Percentiles rank a stretch among this genome's conserved stretches.
These are phyloP conservation scores for Aspergillus carlsbadensis DNA, from an alignment of 495 filamentous ascomycete genomes.

Conservation along the genomic window DNA sequence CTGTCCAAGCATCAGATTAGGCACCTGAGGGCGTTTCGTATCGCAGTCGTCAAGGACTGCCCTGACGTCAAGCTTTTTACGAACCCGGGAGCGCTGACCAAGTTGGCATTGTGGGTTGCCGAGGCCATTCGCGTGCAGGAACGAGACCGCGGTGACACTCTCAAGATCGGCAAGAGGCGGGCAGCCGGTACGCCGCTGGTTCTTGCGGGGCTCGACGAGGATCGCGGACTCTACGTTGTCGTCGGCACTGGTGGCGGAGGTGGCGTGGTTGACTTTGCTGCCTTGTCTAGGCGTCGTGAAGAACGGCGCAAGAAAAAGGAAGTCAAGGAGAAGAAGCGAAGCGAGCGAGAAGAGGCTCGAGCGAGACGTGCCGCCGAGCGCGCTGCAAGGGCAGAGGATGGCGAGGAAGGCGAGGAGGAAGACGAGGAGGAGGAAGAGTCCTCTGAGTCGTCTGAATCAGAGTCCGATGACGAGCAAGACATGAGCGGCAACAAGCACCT, in stretches of 20 bases:
- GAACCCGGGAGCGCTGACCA: slow-evolving; percentile 87
- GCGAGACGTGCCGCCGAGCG: slow-evolving; percentile 41
- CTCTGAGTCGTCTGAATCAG: slow-evolving; percentile 58
- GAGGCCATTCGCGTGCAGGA: slow-evolving; percentile 92
- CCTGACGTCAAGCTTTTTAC: slow-evolving; percentile 86
- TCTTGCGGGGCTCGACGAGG: slow-evolving; percentile 85
- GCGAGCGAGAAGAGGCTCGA: slow-evolving; percentile 61
- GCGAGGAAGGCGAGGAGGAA: slow-evolving; percentile 61
- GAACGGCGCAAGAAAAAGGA: slow-evolving; percentile 62
- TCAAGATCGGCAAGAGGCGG: slow-evolving; percentile 59
- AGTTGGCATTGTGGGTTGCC: slow-evolving; percentile 89
- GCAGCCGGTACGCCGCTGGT: slow-evolving; percentile 76
- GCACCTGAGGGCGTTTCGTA: slow-evolving; percentile 86
- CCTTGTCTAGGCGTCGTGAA: slow-evolving; percentile 62
- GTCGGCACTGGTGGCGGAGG: slow-evolving; percentile 81
- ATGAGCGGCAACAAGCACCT: slow-evolving; percentile 56
- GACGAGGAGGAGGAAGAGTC: slow-evolving; percentile 48
- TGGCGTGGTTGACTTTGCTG: slow-evolving; percentile 60
- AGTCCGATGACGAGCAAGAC: slow-evolving; percentile 61
- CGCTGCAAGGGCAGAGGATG: slow-evolving; percentile 51
- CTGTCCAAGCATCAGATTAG: slow-evolving; percentile 93
- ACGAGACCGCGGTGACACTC: slow-evolving; percentile 67
- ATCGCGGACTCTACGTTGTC: slow-evolving; percentile 82
- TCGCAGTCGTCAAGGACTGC: slow-evolving; percentile 93
- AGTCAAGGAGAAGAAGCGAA: slow-evolving; percentile 56